Percentiles rank a stretch among this genome's conserved stretches.
phyloP scores from a whole-genome alignment of 1,284 basidiomycete species.

The Meira nashicola region DNA sequence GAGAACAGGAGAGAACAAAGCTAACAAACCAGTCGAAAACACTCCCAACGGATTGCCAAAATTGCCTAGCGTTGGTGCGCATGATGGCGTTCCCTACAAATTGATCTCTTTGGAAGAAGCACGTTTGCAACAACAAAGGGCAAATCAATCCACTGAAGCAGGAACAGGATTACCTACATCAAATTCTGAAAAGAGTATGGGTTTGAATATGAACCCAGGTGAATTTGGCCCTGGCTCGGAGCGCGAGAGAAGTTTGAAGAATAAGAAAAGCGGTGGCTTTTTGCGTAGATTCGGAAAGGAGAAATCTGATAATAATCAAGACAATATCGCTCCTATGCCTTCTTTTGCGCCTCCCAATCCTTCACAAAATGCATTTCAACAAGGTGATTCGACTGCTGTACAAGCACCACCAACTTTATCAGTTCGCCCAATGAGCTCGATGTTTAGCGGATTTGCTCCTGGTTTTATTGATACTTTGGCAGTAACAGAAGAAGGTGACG shows the following conservation, averaged over 20 bases:
- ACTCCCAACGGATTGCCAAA: too few species aligned
- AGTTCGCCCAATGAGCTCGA: conserved; percentile 1
- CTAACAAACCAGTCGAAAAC: too few species aligned
- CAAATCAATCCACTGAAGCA: background rate
- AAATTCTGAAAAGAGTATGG: background rate
- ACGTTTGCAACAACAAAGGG: conserved; percentile 22
- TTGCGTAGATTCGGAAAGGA: conserved; percentile 42
- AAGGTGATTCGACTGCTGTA: background rate
- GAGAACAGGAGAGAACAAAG: too few species aligned
- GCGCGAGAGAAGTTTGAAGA: conserved; percentile 24
- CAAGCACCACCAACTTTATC: background rate
- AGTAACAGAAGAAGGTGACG: background rate
- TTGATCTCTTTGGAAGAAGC: conserved; percentile 42
- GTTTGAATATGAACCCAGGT: background rate
- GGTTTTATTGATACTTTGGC: background rate
- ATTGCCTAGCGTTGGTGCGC: conserved; percentile 16
- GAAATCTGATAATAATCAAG: conserved; percentile 1
- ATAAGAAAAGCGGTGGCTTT: conserved; percentile 42
- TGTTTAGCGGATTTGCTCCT: conserved; percentile 6
- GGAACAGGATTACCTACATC: background rate
- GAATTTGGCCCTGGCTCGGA: background rate
- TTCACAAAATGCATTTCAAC: background rate
- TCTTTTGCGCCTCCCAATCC: background rate
- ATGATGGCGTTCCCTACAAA: conserved; percentile 42
- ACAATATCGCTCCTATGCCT: background rate